Conservation (phyloP, 768 basidiomycete genomes). For the Crucibulum laeve region DNA sequence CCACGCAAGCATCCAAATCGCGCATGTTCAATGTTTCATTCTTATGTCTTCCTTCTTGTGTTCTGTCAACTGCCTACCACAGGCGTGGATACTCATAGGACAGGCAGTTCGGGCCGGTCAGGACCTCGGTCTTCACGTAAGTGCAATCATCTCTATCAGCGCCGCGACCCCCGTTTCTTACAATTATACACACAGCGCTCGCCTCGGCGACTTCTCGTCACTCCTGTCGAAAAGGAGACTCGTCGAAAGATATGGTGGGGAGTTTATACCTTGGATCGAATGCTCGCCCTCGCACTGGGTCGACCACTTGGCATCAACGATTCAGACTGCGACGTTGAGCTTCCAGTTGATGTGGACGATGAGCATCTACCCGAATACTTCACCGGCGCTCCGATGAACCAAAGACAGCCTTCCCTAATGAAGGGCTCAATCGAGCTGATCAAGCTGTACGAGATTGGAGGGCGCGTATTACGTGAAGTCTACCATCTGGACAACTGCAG, state of each 20-base stretch:
- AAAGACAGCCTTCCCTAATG: conserved; percentile 68
- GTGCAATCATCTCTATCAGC: conserved; percentile 21
- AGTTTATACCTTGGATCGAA: conserved; percentile 85
- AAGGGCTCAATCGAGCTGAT: conserved; percentile 73
- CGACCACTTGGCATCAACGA: conserved; percentile 88
- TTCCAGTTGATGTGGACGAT: conserved; percentile 82
- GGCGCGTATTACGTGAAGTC: conserved; percentile 75
- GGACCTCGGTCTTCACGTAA: conserved; percentile 88
- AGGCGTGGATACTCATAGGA: conserved; percentile 90
- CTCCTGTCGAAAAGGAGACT: conserved; percentile 82
- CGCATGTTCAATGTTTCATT: conserved; percentile 88
- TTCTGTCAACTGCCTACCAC: conserved; percentile 89
- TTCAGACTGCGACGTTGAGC: conserved; percentile 85
- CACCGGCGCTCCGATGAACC: conserved; percentile 53
- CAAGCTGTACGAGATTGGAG: conserved; percentile 80
- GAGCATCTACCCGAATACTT: conserved; percentile 71
- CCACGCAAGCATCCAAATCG: conserved; percentile 76
- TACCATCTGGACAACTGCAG: conserved; percentile 78
- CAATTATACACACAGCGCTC: conserved; percentile 55
- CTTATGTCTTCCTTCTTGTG: conserved; percentile 89
- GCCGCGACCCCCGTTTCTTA: neutral
- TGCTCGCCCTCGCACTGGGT: conserved; percentile 88
- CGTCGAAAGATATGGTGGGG: conserved; percentile 94
- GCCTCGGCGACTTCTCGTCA: conserved; percentile 65
- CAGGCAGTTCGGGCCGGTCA: conserved; percentile 88